These are phyloP conservation scores for Fusarium longipes DNA, from an alignment of 2,329 filamentous ascomycete genomes.

Conservation along the genomic window DNA sequence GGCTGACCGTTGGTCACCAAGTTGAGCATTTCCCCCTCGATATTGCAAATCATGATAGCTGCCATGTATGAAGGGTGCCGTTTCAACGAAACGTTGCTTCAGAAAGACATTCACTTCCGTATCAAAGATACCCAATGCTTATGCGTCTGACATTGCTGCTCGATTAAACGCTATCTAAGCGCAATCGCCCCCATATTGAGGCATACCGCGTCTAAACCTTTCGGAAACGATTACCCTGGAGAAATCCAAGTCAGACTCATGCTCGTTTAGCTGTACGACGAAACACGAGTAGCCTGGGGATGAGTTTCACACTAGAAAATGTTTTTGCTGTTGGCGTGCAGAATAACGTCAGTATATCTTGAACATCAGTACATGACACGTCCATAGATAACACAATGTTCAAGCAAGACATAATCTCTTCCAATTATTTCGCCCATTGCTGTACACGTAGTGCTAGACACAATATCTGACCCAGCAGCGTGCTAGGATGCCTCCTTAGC, in stretches of 20 bases:
- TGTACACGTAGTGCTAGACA: not conserved
- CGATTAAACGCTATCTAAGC: conserved; percentile 26
- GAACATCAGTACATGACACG: not conserved
- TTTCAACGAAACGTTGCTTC: conserved; percentile 20
- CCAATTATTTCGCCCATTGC: conserved; percentile 14
- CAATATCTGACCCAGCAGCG: conserved; percentile 2
- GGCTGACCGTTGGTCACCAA: conserved; percentile 24
- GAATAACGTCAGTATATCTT: not conserved
- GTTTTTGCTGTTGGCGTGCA: not conserved
- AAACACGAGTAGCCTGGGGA: not conserved
- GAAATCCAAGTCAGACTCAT: too few species aligned
- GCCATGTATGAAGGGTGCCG: not conserved
- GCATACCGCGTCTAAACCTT: conserved; percentile 16
- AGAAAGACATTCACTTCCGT: not conserved
- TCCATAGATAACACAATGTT: not conserved
- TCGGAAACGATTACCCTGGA: conserved; percentile 15
- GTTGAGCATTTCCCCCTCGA: not conserved
- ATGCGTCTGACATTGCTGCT: conserved; percentile 17
- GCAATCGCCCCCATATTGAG: conserved; percentile 18
- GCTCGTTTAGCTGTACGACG: not conserved
- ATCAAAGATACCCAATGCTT: not conserved
- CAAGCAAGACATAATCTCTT: conserved; percentile 2
- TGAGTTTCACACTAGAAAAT: not conserved
- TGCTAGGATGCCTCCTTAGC: not conserved
- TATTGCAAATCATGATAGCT: not conserved